A percentile compares a stretch with the other conserved stretches of the same genome.
phyloP scores from a whole-genome alignment of 371 early-diverging fungal species.

The Rhizopus sp. region DNA sequence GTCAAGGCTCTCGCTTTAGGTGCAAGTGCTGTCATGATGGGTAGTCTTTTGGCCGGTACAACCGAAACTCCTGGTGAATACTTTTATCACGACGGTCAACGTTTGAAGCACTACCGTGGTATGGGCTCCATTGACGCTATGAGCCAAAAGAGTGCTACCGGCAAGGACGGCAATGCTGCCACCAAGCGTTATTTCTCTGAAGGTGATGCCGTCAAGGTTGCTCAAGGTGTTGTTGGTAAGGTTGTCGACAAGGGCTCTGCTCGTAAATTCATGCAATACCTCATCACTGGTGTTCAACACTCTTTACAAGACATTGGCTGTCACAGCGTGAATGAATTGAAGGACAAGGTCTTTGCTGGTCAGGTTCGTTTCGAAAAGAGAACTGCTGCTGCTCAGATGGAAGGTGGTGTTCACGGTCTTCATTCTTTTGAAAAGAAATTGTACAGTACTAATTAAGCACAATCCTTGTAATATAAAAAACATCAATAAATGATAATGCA shows the following conservation, averaged over 20 bases:
- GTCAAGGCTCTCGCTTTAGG: constrained; percentile 95
- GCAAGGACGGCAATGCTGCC: constrained; percentile 71
- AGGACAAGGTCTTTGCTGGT: constrained; percentile 66
- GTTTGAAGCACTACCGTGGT: constrained; percentile 96
- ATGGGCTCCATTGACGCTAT: constrained; percentile 98
- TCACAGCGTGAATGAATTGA: constrained; percentile 60
- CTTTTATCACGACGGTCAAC: constrained; percentile 97
- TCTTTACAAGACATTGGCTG: constrained; percentile 96
- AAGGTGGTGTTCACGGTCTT: constrained; percentile 95
- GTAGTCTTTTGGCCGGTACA: constrained; percentile 94
- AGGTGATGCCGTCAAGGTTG: constrained; percentile 95
- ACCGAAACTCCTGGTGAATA: constrained; percentile 96
- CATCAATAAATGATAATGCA: no score
- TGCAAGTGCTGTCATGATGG: constrained; percentile 98
- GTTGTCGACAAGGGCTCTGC: constrained; percentile 96
- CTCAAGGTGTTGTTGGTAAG: constrained; percentile 95
- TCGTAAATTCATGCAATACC: constrained; percentile 88
- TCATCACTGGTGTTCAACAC: constrained; percentile 93
- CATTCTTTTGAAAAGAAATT: constrained; percentile 88
- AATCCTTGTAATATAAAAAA: no score
- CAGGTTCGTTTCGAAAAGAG: constrained; percentile 91
- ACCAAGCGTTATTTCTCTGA: constrained; percentile 95
- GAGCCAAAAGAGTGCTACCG: constrained; percentile 69
- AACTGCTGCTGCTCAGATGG: constrained; percentile 92
- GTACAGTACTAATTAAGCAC: constrained; percentile 30